Evolutionary conservation across 257 asterid genomes (phyloP).

Genomic region (Solanum tarijense): DNA sequence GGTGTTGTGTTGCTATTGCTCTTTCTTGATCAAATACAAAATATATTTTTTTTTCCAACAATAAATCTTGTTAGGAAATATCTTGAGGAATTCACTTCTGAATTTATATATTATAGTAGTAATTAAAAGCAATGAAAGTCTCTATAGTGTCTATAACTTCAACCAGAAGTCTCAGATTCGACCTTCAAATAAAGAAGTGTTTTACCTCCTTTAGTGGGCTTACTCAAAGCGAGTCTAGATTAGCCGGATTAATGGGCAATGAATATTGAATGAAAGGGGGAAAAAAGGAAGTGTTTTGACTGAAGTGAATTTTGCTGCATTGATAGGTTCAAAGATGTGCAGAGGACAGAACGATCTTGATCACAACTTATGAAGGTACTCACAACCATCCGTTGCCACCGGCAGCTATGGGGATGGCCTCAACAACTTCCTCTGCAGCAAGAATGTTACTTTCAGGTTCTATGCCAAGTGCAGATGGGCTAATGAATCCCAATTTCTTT

Average conservation of each 20-base stretch:
- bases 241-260: background rate
- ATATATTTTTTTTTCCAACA: background rate
- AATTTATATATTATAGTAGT: background rate
- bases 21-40: background rate
- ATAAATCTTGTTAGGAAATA: background rate
- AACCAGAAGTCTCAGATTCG: background rate
- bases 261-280: background rate
- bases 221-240: background rate
- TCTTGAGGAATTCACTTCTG: background rate
- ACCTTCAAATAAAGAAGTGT: background rate
- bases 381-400: constrained; percentile 96
- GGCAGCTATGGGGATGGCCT: constrained; percentile 95
- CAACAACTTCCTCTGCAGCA: constrained; percentile 93
- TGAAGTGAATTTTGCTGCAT: background rate
- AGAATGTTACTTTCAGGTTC: constrained; percentile 85
- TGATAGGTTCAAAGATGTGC: constrained; percentile 89
- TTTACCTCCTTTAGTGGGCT: background rate
- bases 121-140: background rate
- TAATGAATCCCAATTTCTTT: constrained; percentile 65
- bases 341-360: constrained; percentile 55
- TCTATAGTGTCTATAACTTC: background rate
- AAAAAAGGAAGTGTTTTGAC: background rate
- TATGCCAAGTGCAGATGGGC: constrained; percentile 78
- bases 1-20: background rate
- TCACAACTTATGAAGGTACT: constrained; percentile 88